Evolutionary conservation across 805 yeast species (phyloP), one percentile per base, ranked within the genome.

Genomic region (Jamesozyma hellenica): DNA sequence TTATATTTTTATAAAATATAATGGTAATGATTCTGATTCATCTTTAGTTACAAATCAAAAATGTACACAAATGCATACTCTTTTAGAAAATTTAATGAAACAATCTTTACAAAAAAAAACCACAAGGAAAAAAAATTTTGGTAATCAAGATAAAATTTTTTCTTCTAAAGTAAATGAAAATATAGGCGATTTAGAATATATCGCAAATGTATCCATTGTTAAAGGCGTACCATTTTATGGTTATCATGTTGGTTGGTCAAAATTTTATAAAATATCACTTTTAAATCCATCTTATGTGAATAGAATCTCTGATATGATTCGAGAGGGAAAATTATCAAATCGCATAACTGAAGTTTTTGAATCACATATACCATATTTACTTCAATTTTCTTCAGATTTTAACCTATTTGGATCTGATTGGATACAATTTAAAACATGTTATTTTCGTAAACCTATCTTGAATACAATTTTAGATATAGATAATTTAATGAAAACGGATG

Each of bases 161-260:
- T 14, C 17, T 30, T 16, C 40, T 36, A 26, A 36, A 28, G 32
- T 21, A 21, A 19, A 4, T 13, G 12, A 19, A 3, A 21, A 12
- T n/a, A 27, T 34, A 11, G 48, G 42, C n/a, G 41, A 40, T 25
- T 46, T 58, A 34, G 67, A 64, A 28, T 79, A 66, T 50, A 62
- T 82, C 32, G 79, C 86, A 0, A 70, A 73, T 39, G 70, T 82
- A 0, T 67, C 77, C 0, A 43, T 84, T 0, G 82, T 94, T 39
- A 75, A 77, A 45, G 96, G 81, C 0, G 67, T 74, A 0, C 90
- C 94, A 0, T 80, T 88, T 36, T 92, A 92, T 56, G 97, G 97
- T 0, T 90, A 72, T 56, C 76, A 75, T 47, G 67, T 74, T 2
- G 86, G 86, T 0, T 72, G 76, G 63, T 50, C 65, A n/a, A 61